Base-by-base conservation (phyloP, 805 yeast species). In the Candida montana region DNA sequence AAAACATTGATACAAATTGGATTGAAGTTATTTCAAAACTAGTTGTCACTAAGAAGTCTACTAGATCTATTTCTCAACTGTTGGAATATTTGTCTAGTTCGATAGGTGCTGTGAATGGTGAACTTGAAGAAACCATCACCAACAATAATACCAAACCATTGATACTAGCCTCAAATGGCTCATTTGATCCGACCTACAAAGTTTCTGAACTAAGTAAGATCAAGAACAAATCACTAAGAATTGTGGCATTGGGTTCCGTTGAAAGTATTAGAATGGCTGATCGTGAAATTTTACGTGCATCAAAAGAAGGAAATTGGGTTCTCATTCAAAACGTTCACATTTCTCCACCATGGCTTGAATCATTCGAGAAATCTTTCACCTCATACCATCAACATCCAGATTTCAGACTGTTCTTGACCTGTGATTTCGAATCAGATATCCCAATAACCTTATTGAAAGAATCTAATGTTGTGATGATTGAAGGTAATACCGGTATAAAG, bases 311-410 rank as follows among this genome's bases (percentile, higher is more conserved):
- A 0, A 52, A 58, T 2, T 88, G 96, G 96, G 59, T 91, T 0
- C 52, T 90, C 23, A 59, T 91, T 24, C 95, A 91, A 55, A 90
- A 90, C 54, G 65, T 86, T 11, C 96, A 91, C 45, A 72, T 83
- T 70, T 77, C 93, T 0, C 64, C 73, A 1, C 58, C 55, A 3
- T 83, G 95, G 88, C 62, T 85, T 21, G 74, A 71, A 12, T 54
- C 65, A 9, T 59, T 85, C 16, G 80, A 71, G 37, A 75, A 71
- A 49, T 54, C 58, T n/a, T 56, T 79, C 34, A 68, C 63, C 24
- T 49, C 56, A 3, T 35, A 65, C 1, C 42, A 46, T 1, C 49
- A 58, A 0, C 56, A 63, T 5, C 37, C 54, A 0, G 56, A 57
- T 1, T 80, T 82, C 60, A 72, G 75, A 38, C 42, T 90, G 24